Conservation (phyloP, 139 green algal species). For the Coelastrella sp. region DNA sequence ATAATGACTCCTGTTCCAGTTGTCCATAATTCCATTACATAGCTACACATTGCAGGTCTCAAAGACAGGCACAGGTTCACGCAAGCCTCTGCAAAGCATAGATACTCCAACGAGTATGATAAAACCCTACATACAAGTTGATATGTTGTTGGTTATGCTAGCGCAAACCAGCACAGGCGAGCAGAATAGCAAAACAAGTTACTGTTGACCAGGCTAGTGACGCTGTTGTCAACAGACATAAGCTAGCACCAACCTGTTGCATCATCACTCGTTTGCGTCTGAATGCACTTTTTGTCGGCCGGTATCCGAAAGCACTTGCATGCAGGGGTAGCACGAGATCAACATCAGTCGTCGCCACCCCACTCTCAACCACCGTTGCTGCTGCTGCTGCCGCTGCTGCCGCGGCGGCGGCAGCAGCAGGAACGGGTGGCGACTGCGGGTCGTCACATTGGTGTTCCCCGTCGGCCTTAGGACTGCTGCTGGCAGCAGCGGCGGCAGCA, state of each 20-base stretch:
- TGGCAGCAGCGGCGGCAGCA: neutral
- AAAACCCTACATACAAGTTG: no score
- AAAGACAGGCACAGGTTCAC: no score
- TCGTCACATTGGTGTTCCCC: no score
- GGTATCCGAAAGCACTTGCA: neutral
- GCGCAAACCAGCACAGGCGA: neutral
- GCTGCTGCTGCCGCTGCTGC: neutral
- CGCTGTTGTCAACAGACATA: no score
- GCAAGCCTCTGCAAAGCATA: no score
- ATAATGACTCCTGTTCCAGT: conserved; percentile 44
- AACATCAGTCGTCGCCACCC: neutral
- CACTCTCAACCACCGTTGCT: no score
- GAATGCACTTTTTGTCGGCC: conserved; percentile 5
- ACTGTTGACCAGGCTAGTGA: no score
- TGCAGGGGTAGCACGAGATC: conserved; percentile 33
- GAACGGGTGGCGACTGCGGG: neutral
- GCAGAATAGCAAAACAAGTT: neutral
- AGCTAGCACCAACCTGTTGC: conserved; percentile 19
- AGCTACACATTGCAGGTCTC: no score
- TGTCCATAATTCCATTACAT: no score
- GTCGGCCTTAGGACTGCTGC: no score
- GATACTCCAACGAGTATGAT: no score
- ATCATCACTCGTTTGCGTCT: conserved; percentile 16
- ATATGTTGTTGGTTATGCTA: no score
- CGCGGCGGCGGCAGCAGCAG: neutral